These are phyloP conservation scores for Artemisia annua DNA, from an alignment of 129 eudicot species.

Conservation along the genomic window DNA sequence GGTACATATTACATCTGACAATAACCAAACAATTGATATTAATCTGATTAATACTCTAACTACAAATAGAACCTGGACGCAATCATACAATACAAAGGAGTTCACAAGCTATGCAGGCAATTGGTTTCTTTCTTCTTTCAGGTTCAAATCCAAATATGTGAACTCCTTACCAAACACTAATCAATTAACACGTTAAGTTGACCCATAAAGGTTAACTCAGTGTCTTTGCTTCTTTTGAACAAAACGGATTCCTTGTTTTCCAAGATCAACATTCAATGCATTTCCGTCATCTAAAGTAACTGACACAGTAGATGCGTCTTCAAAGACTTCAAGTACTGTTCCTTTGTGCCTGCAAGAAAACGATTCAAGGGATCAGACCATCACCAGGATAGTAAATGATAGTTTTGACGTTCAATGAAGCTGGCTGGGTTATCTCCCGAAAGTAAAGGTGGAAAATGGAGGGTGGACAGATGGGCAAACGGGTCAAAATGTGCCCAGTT, in stretches of 20 bases:
- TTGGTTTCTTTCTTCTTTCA: conserved; percentile 3
- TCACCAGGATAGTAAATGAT: conserved; percentile 1
- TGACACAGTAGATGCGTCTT: conserved; percentile 56
- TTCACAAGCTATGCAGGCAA: not conserved
- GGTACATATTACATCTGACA: conserved; percentile 10
- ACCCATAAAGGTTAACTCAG: conserved; percentile 1
- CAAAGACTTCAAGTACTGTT: conserved; percentile 58
- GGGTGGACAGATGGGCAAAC: no score
- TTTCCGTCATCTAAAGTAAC: conserved; percentile 85
- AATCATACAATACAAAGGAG: conserved; percentile 15
- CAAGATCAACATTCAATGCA: conserved; percentile 68
- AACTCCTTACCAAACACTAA: conserved; percentile 15
- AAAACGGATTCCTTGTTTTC: conserved; percentile 87
- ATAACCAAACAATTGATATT: not conserved
- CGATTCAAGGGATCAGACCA: not conserved
- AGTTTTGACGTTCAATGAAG: conserved; percentile 5
- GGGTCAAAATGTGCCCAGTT: no score
- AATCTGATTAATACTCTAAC: conserved; percentile 2
- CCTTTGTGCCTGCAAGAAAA: conserved; percentile 78
- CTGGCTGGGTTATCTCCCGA: not conserved
- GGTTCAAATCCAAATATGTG: conserved; percentile 16
- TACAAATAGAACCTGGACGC: conserved; percentile 11
- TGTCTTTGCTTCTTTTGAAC: conserved; percentile 65
- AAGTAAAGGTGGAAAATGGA: no score
- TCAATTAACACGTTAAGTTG: conserved; percentile 6